Conservation (phyloP, 2,329 filamentous ascomycete genomes). For the Aspergillus sp. region DNA sequence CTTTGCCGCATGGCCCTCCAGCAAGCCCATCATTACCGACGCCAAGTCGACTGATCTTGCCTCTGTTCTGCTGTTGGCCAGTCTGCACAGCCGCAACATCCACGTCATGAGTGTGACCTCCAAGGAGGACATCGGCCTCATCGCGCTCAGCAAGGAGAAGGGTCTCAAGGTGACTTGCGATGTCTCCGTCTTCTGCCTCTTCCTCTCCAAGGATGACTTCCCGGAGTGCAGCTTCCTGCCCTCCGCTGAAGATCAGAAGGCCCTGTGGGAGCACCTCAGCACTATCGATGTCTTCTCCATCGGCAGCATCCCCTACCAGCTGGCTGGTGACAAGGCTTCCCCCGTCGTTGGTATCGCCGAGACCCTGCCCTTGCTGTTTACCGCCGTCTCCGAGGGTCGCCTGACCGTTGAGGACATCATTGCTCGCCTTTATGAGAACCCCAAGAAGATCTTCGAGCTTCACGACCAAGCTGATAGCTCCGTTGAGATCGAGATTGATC, state of each 20-base stretch:
- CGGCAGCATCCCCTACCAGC: slow-evolving; percentile 74
- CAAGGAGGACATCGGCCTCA: slow-evolving; percentile 75
- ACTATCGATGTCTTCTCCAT: slow-evolving; percentile 78
- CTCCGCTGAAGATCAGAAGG: slow-evolving; percentile 69
- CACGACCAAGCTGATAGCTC: slow-evolving; percentile 74
- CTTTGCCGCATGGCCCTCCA: slow-evolving; percentile 73
- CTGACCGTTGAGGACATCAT: slow-evolving; percentile 73
- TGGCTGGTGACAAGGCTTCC: slow-evolving; percentile 60
- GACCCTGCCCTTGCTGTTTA: slow-evolving; percentile 71
- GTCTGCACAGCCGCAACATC: slow-evolving; percentile 73
- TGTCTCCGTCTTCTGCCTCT: slow-evolving; percentile 76
- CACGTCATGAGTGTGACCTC: slow-evolving; percentile 80
- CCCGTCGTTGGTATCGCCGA: slow-evolving; percentile 69
- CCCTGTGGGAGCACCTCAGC: slow-evolving; percentile 70
- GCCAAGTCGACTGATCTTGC: slow-evolving; percentile 77
- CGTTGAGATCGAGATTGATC: slow-evolving; percentile 74
- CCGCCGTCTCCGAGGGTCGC: slow-evolving; percentile 71
- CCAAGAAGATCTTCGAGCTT: slow-evolving; percentile 77
- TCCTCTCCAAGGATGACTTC: slow-evolving; percentile 70
- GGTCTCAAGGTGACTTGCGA: slow-evolving; percentile 81
- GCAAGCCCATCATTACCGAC: slow-evolving; percentile 79
- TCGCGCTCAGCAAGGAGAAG: slow-evolving; percentile 76
- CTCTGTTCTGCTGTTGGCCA: slow-evolving; percentile 75
- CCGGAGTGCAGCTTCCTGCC: slow-evolving; percentile 63
- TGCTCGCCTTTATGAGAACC: slow-evolving; percentile 71